Evolutionary conservation across 2,329 filamentous ascomycete genomes (phyloP), one percentile per base, ranked within the genome.

Genomic region (Cryphonectria japonica): DNA sequence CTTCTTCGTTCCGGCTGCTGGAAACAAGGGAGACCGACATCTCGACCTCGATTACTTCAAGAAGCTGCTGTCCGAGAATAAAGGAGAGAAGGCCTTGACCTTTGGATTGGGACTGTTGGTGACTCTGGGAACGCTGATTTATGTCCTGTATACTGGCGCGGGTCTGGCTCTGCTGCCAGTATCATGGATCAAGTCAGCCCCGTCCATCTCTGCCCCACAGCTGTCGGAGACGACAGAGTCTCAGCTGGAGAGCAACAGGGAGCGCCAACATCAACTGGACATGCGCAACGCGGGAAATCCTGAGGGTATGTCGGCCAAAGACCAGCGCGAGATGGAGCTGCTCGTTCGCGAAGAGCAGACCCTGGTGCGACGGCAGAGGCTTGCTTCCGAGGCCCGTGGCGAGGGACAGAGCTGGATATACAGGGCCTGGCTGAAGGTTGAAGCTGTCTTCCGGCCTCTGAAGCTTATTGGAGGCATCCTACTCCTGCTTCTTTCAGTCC

Each of bases 21-120:
- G 89, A 72, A 86, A 90, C 73, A 86, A 86, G 72, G 85, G 85
- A 54, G 89, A 90, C 66, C 87, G 87, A 54, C 89, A 94, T 78
- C 86, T 92, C 77, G 93, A 97, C 76, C 85, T 98, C 70, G 95
- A 97, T 81, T 98, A 94, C 81, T 97, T 97, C 88, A 95, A 93
- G 83, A 89, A 89, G 69, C 85, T 98, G 14, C 72, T 98, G 63
- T 85, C 92, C 0, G 92, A 94, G 79, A 97, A 97, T 79, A 93
- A 95, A 80, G 95, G 94, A 72, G 95, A 98, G 81, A 93, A 96
- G 79, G 94, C 95, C 0, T 84, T 99, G 67, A 95, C 94, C 0
- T 99, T 99, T 82, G 91, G 91, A 2, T 85, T 98, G 32, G 96
- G 96, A 0, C 85, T 98, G n/a, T 86, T 99, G 59, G 92, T 97